These are phyloP conservation scores for Daldinia caldariorum DNA, from an alignment of 495 filamentous ascomycete species.

Conservation along the genomic window DNA sequence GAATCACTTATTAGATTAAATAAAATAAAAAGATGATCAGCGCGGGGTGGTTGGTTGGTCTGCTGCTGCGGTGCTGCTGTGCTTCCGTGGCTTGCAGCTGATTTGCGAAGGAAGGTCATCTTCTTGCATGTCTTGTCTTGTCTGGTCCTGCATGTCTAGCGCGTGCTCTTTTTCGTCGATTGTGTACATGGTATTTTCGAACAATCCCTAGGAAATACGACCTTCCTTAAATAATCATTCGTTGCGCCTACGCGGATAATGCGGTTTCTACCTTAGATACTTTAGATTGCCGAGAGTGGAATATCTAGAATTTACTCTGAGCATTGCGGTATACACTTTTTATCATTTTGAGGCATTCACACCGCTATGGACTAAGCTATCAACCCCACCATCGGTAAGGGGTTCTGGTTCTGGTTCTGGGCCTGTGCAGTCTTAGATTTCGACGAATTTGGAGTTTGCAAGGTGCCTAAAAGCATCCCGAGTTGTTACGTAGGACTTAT, in stretches of 20 bases:
- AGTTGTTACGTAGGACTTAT: neutral
- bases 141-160: constrained; percentile 5
- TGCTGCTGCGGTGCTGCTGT: neutral
- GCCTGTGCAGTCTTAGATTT: neutral
- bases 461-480: neutral
- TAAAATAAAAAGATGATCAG: neutral
- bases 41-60: constrained; percentile 22
- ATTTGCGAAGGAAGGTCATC: constrained; percentile 12
- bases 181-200: constrained; percentile 12
- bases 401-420: neutral
- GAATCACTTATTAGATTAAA: no score
- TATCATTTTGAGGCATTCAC: neutral
- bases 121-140: constrained; percentile 3
- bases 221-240: constrained; percentile 20
- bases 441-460: neutral
- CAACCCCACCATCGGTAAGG: constrained; percentile 2
- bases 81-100: neutral
- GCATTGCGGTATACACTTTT: neutral
- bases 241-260: neutral
- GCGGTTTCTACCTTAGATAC: neutral
- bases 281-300: neutral
- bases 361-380: neutral
- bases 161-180: constrained; percentile 17
- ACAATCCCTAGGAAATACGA: constrained; percentile 18
- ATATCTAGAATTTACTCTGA: neutral